A percentile compares a stretch with the other conserved stretches of the same genome.
phyloP scores from a whole-genome alignment of 306 rosid genomes.

The Boehmeria nivea region DNA sequence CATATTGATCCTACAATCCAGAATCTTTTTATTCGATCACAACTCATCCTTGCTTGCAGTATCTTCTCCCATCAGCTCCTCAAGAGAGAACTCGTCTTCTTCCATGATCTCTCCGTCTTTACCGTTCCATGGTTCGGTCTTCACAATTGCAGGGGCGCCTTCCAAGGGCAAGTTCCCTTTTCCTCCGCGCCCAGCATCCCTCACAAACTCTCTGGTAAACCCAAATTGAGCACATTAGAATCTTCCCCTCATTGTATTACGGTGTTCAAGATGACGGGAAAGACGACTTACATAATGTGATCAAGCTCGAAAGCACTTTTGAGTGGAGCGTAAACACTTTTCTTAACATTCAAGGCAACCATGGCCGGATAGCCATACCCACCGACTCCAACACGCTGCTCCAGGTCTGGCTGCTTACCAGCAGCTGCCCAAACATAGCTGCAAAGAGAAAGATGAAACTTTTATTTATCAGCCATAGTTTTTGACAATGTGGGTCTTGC shows the following conservation, averaged over 20 bases:
- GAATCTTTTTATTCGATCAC: slow-evolving; percentile 26
- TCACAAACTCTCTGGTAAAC: slow-evolving; percentile 66
- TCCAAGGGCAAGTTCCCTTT: slow-evolving; percentile 79
- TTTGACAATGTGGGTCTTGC: not conserved
- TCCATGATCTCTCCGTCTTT: slow-evolving; percentile 87
- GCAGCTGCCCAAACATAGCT: slow-evolving; percentile 95
- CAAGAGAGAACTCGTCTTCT: slow-evolving; percentile 95
- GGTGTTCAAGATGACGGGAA: slow-evolving; percentile 1
- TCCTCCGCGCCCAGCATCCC: slow-evolving; percentile 89
- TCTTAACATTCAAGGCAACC: slow-evolving; percentile 85
- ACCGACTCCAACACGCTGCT: slow-evolving; percentile 85
- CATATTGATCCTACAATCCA: no score
- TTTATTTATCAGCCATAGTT: not conserved
- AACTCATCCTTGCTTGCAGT: slow-evolving; percentile 57
- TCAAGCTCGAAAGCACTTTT: slow-evolving; percentile 93
- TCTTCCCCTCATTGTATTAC: slow-evolving; percentile 12
- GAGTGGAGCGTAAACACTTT: slow-evolving; percentile 87
- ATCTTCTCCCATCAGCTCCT: slow-evolving; percentile 91
- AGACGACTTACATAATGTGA: slow-evolving; percentile 59
- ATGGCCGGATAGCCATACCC: slow-evolving; percentile 98
- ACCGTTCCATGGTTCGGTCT: slow-evolving; percentile 91
- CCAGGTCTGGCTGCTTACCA: slow-evolving; percentile 87
- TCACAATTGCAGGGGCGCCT: slow-evolving; percentile 50
- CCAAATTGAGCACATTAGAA: slow-evolving; percentile 11
- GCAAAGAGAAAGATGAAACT: slow-evolving; percentile 15